These are phyloP conservation scores for Pholiota microspora DNA, from an alignment of 768 basidiomycete species.

Conservation along the genomic window DNA sequence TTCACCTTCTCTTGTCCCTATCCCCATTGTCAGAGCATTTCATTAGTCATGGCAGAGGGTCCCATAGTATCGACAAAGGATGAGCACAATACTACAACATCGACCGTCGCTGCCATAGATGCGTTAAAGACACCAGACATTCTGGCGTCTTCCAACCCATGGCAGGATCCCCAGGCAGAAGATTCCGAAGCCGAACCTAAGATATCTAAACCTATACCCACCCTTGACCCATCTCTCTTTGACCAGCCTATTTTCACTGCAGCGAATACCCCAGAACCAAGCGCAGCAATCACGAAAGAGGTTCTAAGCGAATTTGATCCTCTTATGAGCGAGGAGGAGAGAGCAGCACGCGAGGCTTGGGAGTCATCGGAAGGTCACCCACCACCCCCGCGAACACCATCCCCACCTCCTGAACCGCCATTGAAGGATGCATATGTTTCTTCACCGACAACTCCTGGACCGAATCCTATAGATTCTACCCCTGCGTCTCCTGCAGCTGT, in stretches of 20 bases:
- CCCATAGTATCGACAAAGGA: background rate
- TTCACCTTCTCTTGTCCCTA: background rate
- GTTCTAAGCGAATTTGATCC: constrained; percentile 71
- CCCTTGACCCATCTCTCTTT: constrained; percentile 43
- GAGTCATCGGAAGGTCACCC: constrained; percentile 59
- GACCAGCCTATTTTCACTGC: constrained; percentile 36
- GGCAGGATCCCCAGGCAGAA: constrained; percentile 31
- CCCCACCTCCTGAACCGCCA: constrained; percentile 36
- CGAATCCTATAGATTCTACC: constrained; percentile 9
- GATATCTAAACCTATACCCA: constrained; percentile 25
- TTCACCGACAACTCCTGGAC: constrained; percentile 23
- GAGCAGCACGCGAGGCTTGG: constrained; percentile 66
- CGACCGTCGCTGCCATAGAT: constrained; percentile 4
- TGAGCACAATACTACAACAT: constrained; percentile 1
- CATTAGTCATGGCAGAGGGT: background rate
- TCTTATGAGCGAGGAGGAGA: constrained; percentile 53
- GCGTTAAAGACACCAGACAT: constrained; percentile 16
- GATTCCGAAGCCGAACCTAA: constrained; percentile 13
- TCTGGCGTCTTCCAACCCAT: constrained; percentile 37
- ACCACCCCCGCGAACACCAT: constrained; percentile 40
- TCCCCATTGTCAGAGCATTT: background rate
- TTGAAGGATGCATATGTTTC: constrained; percentile 32
- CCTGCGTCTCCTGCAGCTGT: constrained; percentile 21
- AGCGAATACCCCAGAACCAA: constrained; percentile 23
- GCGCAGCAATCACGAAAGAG: constrained; percentile 30